These are phyloP conservation scores for Camptophora hylomeconis DNA, from an alignment of 2,329 filamentous ascomycete species.

Conservation along the genomic window DNA sequence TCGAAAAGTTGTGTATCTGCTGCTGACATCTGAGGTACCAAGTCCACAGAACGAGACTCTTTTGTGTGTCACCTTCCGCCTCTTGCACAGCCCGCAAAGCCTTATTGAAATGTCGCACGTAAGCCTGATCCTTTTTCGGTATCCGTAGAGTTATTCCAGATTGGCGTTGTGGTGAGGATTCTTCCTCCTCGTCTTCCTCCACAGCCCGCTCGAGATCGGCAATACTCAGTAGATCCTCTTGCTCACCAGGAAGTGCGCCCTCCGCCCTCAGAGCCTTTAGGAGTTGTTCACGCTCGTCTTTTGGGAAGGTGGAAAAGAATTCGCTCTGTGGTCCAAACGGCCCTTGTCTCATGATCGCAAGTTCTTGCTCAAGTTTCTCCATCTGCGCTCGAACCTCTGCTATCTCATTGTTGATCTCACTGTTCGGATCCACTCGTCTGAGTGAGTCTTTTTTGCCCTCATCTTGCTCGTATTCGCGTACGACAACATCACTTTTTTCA, in stretches of 20 bases:
- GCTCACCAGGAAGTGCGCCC: conserved; percentile 18
- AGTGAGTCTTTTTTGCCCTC: conserved; percentile 23
- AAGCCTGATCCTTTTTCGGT: conserved; percentile 24
- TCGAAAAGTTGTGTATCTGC: conserved; percentile 33
- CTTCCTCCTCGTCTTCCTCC: conserved; percentile 10
- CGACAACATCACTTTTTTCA: conserved; percentile 22
- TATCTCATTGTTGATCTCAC: conserved; percentile 25
- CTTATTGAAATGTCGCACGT: conserved; percentile 28
- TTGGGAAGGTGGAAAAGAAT: conserved; percentile 29
- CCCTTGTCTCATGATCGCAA: conserved; percentile 27
- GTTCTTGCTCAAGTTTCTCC: conserved; percentile 26
- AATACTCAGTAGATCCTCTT: conserved; percentile 27
- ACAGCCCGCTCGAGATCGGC: conserved; percentile 27
- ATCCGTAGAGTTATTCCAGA: conserved; percentile 23
- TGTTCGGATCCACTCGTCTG: conserved; percentile 26
- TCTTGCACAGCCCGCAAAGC: conserved; percentile 23
- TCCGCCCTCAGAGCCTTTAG: conserved; percentile 31
- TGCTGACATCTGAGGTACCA: conserved; percentile 38
- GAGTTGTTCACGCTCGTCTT: conserved; percentile 28
- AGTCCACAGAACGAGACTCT: conserved; percentile 31
- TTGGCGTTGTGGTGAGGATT: conserved; percentile 2
- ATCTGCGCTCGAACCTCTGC: conserved; percentile 26
- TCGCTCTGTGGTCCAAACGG: conserved; percentile 30
- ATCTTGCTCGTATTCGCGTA: conserved; percentile 32
- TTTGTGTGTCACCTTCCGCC: conserved; percentile 20